These are phyloP conservation scores for Huntiella bhutanensis DNA, from an alignment of 2,329 filamentous ascomycete genomes.

Conservation along the genomic window DNA sequence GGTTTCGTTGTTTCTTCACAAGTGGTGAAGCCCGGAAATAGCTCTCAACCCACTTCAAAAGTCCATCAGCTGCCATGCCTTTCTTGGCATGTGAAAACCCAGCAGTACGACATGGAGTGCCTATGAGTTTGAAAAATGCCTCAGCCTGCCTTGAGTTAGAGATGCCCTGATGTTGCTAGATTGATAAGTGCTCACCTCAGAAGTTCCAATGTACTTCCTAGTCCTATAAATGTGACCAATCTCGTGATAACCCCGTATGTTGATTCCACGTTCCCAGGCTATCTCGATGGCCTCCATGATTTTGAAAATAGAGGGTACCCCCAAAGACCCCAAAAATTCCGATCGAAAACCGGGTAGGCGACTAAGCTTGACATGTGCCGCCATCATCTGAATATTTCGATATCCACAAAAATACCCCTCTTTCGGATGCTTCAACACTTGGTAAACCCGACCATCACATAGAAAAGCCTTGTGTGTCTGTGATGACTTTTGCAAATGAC, in stretches of 20 bases:
- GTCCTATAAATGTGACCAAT: constrained; percentile 79
- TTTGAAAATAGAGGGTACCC: constrained; percentile 56
- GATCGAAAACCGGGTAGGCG: constrained; percentile 35
- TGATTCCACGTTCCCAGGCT: constrained; percentile 77
- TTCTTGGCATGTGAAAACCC: neutral
- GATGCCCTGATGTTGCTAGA: neutral
- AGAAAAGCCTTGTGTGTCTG: constrained; percentile 45
- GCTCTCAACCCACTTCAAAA: neutral
- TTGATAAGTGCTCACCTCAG: constrained; percentile 46
- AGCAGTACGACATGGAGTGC: constrained; percentile 36
- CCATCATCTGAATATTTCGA: constrained; percentile 81
- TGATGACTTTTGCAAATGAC: neutral
- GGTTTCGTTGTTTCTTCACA: constrained; percentile 28
- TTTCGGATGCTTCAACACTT: constrained; percentile 62
- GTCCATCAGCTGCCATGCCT: constrained; percentile 3
- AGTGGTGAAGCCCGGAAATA: constrained; percentile 4
- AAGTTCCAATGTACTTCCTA: constrained; percentile 86
- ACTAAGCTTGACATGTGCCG: constrained; percentile 54
- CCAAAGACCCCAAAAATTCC: constrained; percentile 28
- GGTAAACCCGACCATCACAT: constrained; percentile 55
- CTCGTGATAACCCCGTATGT: constrained; percentile 52
- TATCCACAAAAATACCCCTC: constrained; percentile 91
- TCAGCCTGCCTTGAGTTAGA: constrained; percentile 37
- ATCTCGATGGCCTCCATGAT: constrained; percentile 74
- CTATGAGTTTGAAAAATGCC: constrained; percentile 52